phyloP scores from a whole-genome alignment of 179 eudicot species.

The Pouteria campechiana region DNA sequence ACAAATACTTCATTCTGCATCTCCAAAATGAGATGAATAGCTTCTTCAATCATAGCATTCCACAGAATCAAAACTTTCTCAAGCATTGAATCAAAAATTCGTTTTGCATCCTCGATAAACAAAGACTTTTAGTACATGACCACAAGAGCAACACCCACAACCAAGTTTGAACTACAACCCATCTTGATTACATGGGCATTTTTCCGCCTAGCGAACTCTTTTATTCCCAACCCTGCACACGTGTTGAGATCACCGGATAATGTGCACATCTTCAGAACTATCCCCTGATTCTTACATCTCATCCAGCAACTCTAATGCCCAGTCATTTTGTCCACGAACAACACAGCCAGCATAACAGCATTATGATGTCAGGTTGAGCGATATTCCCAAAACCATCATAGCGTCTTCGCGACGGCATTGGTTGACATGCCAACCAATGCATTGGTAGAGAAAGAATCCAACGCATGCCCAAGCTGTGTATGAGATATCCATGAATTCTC shows the following conservation, averaged over 20 bases:
- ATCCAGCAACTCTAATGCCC: slow-evolving; percentile 44
- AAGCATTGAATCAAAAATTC: slow-evolving; percentile 34
- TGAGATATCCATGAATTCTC: slow-evolving; percentile 50
- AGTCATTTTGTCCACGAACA: slow-evolving; percentile 38
- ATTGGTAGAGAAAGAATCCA: slow-evolving; percentile 61
- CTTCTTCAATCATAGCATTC: slow-evolving; percentile 60
- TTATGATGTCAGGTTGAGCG: slow-evolving; percentile 65
- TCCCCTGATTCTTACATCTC: slow-evolving; percentile 46
- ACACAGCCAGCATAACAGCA: slow-evolving; percentile 74
- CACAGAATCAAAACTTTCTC: slow-evolving; percentile 45
- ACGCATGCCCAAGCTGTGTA: slow-evolving; percentile 63
- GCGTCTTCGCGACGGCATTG: slow-evolving; percentile 44
- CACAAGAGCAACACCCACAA: slow-evolving; percentile 50
- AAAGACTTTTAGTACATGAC: slow-evolving; percentile 72
- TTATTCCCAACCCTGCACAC: slow-evolving; percentile 45
- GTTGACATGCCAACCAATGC: slow-evolving; percentile 91
- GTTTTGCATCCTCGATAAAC: slow-evolving; percentile 41
- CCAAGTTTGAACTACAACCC: slow-evolving; percentile 38
- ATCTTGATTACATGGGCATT: slow-evolving; percentile 50
- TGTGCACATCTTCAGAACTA: slow-evolving; percentile 53
- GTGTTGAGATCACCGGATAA: slow-evolving; percentile 78
- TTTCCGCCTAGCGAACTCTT: slow-evolving; percentile 45
- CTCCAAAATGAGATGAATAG: slow-evolving; percentile 28
- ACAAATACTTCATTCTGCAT: slow-evolving; percentile 31
- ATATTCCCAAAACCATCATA: slow-evolving; percentile 35